phyloP scores from a whole-genome alignment of 345 rosid species.

The Streptanthus diversifolius region DNA sequence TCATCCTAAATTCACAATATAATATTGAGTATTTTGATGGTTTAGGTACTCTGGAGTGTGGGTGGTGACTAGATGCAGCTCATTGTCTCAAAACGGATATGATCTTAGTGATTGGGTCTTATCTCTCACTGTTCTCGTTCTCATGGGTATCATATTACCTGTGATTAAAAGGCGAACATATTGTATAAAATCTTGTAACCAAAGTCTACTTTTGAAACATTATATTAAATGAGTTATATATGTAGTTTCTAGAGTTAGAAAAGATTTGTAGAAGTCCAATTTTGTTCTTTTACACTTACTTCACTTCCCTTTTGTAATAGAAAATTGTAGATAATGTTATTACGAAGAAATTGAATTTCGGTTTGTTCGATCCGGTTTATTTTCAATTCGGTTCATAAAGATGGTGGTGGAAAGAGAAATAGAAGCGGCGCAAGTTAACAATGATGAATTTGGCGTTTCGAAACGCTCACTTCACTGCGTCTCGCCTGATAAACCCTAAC shows the following conservation, averaged over 20 bases:
- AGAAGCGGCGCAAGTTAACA: background rate
- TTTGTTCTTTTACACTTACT: background rate
- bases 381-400: background rate
- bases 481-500: conserved; percentile 50
- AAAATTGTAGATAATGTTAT: conserved; percentile 9
- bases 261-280: background rate
- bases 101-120: conserved; percentile 54
- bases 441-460: conserved; percentile 51
- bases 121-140: conserved; percentile 44
- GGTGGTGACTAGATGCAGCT: conserved; percentile 60
- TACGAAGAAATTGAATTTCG: background rate
- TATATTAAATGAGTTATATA: background rate
- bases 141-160: conserved; percentile 38
- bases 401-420: background rate
- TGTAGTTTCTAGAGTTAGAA: conserved; percentile 8
- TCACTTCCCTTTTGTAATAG: background rate
- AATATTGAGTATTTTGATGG: background rate
- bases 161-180: conserved; percentile 5
- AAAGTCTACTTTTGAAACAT: background rate
- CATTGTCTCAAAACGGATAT: conserved; percentile 48
- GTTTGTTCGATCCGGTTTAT: background rate
- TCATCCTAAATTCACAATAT: background rate
- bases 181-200: conserved; percentile 26
- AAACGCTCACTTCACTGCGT: conserved; percentile 34
- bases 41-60: conserved; percentile 62